Evolutionary conservation across 2,329 filamentous ascomycete species (phyloP), one percentile per base, ranked within the genome.

Genomic region (Corynespora cassiicola): DNA sequence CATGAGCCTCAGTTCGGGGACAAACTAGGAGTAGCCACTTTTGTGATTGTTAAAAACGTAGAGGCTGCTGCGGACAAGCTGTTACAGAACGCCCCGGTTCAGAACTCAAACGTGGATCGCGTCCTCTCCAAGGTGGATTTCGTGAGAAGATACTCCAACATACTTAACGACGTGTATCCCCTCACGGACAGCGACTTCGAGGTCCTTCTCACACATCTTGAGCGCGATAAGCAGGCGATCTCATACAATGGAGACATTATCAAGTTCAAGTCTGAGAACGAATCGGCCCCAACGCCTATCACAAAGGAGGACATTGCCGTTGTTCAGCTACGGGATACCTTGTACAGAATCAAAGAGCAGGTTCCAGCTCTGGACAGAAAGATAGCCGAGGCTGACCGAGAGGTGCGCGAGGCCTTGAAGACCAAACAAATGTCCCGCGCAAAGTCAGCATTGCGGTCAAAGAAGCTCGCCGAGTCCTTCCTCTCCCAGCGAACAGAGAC

Each of bases 241-340:
- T 79, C 85, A 3, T 83, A 88, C 54, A 90, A 90, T 11, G 85
- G 95, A 47, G 89, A 95, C 63, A 70, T 71, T 3, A 66, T 99
- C 53, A 91, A 88, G 63, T 85, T 97, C 65, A 86, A 81, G 54
- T 31, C 55, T 5, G 50, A 58, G 31, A 59, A 54, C 30, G 61
- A 65, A 12, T 30, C 47, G 3, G 69, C 70, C 0, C 63, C 78
- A 0, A 73, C 75, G 3, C 68, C 75, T 1, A 85, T 97, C 49
- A 88, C 87, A 1, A 75, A 84, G 40, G 86, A 95, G 56, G 94
- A 99, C 69, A 74, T 76, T 4, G 87, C 88, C 1, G 88, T 96
- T 47, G 90, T 90, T 1, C 86, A 87, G 33, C 77, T 99, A 11
- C 84, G 86, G 45, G 80, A 84, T 14, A 83, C 96, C 45, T 85